Evolutionary conservation across 768 basidiomycete genomes (phyloP), one percentile per base, ranked within the genome.

Genomic region (Phylloporus arenicola): DNA sequence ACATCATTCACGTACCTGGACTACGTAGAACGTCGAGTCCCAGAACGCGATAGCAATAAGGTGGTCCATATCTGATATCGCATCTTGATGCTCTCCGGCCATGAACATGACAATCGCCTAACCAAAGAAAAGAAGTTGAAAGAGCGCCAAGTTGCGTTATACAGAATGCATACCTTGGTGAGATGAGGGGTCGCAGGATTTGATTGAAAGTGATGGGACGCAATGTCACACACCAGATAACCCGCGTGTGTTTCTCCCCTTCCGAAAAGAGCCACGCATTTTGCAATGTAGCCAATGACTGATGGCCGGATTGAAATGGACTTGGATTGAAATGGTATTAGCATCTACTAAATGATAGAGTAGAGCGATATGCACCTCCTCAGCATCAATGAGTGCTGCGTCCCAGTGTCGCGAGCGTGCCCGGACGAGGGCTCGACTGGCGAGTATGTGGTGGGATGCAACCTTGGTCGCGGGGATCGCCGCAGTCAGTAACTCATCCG

Each of bases 41-140:
- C 4, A 11, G 7, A 7, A n/a, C 0, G 25, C 27, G 1, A 37
- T 22, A 20, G 20, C 6, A 16, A 52, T 55, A 9, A 52, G 46
- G 22, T 45, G 38, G 3, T 45, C 43, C 8, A 30, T 11, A 9
- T 42, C 49, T 2, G 52, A 57, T 34, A 55, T 48, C 4, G 49
- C 55, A n/a, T 42, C 37, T 3, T n/a, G 13, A 8, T 47, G 17
- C 12, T 54, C 43, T 19, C 55, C 55, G 5, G 41, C 45, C 41
- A 50, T 43, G n/a, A 41, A 54, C 3, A 50, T 3, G 20, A 56
- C 31, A 3, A 56, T 12, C 3, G 52, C 52, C 55, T 54, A 8
- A 25, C 17, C 1, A n/a, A 17, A 17, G 19, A 19, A 4, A 8
- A 42, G 16, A 6, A 37, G 17, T 7, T 25, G 6, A 33, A 31